Conservation (phyloP, 1,139 yeast genomes). For the Eremothecium sinecaudum region DNA sequence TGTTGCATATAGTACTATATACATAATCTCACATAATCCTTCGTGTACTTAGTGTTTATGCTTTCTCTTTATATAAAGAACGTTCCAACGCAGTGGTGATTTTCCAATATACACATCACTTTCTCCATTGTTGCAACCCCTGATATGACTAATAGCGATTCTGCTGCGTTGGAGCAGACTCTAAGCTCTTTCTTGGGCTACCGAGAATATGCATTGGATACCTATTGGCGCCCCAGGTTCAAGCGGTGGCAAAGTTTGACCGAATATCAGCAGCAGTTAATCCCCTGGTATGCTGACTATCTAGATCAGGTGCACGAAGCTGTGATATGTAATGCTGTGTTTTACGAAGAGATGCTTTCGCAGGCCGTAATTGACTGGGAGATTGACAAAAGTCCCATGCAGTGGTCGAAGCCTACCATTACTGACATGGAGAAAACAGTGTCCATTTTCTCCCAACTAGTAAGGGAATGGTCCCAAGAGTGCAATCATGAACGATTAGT, state of each 20-base stretch:
- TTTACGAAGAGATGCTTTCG: slow-evolving; percentile 40
- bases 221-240: slow-evolving; percentile 28
- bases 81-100: no score
- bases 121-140: slow-evolving; percentile 2
- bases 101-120: no score
- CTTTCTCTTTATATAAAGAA: no score
- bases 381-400: slow-evolving; percentile 33
- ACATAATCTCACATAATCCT: no score
- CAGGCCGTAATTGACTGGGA: slow-evolving; percentile 49
- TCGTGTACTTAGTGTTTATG: no score
- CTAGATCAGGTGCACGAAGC: slow-evolving; percentile 38
- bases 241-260: slow-evolving; percentile 34
- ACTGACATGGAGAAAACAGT: slow-evolving; percentile 54
- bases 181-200: slow-evolving; percentile 23
- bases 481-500: slow-evolving; percentile 46
- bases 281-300: slow-evolving; percentile 48
- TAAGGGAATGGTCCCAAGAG: slow-evolving; percentile 69
- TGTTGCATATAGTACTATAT: no score
- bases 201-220: slow-evolving; percentile 28
- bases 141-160: slow-evolving; percentile 7
- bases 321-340: slow-evolving; percentile 42
- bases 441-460: slow-evolving; percentile 52
- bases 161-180: slow-evolving; percentile 4
- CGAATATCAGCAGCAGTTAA: slow-evolving; percentile 34
- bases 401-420: slow-evolving; percentile 40